Evolutionary conservation across 345 rosid genomes (phyloP).

Genomic region (Gossypium herbaceum): DNA sequence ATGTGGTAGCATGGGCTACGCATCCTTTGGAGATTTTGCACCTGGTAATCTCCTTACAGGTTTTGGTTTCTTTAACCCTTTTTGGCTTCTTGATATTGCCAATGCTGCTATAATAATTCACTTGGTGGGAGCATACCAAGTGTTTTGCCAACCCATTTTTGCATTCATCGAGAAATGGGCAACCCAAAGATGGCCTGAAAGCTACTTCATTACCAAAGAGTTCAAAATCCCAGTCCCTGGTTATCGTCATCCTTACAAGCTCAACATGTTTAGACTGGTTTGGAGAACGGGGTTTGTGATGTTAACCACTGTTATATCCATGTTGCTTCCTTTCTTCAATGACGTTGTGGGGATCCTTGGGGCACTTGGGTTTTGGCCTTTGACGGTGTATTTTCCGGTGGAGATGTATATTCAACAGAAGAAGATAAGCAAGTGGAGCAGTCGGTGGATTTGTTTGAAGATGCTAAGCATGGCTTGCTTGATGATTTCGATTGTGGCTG

Average conservation of each 20-base stretch:
- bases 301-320: conserved; percentile 46
- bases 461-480: conserved; percentile 32
- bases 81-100: conserved; percentile 61
- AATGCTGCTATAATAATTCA: conserved; percentile 57
- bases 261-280: conserved; percentile 45
- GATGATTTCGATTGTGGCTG: not conserved
- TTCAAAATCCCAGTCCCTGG: conserved; percentile 36
- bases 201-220: conserved; percentile 36
- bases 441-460: conserved; percentile 52
- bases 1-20: conserved; percentile 61
- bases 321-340: conserved; percentile 59
- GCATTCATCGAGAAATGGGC: conserved; percentile 50
- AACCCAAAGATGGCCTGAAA: conserved; percentile 28
- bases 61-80: conserved; percentile 57
- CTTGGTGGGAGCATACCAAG: conserved; percentile 64
- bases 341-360: conserved; percentile 52
- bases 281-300: conserved; percentile 50
- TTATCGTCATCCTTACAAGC: conserved; percentile 17
- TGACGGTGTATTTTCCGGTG: conserved; percentile 52
- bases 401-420: conserved; percentile 57
- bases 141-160: conserved; percentile 50
- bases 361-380: conserved; percentile 60
- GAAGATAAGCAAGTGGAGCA: conserved; percentile 45
- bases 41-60: conserved; percentile 62
- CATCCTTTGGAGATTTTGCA: conserved; percentile 50